Evolutionary conservation across 331 rosid species (phyloP).

Genomic region (Stylosanthes scabra): DNA sequence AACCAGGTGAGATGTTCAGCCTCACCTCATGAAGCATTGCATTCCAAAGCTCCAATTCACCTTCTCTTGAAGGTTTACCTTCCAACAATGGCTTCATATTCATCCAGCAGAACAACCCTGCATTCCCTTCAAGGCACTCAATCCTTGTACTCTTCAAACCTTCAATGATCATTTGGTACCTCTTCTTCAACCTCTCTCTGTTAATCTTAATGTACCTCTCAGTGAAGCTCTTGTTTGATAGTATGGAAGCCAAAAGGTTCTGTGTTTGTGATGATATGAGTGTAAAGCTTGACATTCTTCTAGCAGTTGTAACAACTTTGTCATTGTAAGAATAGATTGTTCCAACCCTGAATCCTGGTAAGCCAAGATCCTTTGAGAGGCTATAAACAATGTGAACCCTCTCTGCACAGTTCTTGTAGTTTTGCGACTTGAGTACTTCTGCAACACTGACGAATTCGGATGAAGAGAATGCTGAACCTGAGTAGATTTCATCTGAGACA

Average conservation of each 20-base stretch:
- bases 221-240: slow-evolving; percentile 67
- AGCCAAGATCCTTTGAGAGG: slow-evolving; percentile 92
- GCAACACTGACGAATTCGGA: slow-evolving; percentile 74
- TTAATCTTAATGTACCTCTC: slow-evolving; percentile 67
- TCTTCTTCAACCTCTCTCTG: slow-evolving; percentile 70
- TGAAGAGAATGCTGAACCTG: slow-evolving; percentile 81
- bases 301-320: slow-evolving; percentile 78
- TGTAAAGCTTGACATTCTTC: slow-evolving; percentile 95
- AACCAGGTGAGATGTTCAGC: slow-evolving; percentile 90
- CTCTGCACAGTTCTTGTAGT: slow-evolving; percentile 51
- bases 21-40: slow-evolving; percentile 59
- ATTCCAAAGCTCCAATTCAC: slow-evolving; percentile 77
- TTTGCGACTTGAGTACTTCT: slow-evolving; percentile 56
- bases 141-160: slow-evolving; percentile 72
- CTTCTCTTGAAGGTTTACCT: slow-evolving; percentile 54
- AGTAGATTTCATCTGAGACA: slow-evolving; percentile 93
- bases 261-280: slow-evolving; percentile 92
- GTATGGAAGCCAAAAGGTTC: slow-evolving; percentile 71
- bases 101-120: slow-evolving; percentile 97
- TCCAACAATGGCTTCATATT: slow-evolving; percentile 73
- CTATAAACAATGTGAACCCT: slow-evolving; percentile 97
- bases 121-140: slow-evolving; percentile 88
- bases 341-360: slow-evolving; percentile 90
- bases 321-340: slow-evolving; percentile 86
- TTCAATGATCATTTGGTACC: slow-evolving; percentile 71